Evolutionary conservation across 2,329 filamentous ascomycete species (phyloP), one percentile per base, ranked within the genome.

Genomic region (Chaetothyriales sp.): DNA sequence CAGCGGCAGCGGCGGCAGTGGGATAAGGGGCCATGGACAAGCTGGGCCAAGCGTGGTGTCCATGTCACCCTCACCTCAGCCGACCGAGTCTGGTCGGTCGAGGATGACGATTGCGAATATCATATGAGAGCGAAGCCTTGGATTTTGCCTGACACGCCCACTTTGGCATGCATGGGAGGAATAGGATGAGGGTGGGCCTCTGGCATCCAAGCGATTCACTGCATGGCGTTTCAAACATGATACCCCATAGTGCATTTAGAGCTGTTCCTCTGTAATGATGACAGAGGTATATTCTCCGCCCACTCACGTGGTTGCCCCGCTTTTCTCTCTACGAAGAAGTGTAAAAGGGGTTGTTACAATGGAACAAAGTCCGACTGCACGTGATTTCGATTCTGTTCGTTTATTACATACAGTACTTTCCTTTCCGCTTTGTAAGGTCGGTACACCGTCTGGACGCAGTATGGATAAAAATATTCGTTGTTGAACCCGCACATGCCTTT

Each of bases 101-200:
- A 53, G 68, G 46, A 71, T 71, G 69, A 71, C 66, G 19, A 71
- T 71, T 52, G 69, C 69, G 12, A 71, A 65, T 56, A 70, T 71
- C 52, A 71, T 71, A 20, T 58, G 45, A 47, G 26, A 39, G 12
- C 12, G 32, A 39, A 39, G 12, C 32, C 15, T 39, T 15, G 32
- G 32, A 39, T 39, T 39, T 39, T 3, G 32, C 8, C 10, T 39
- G 32, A 15, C 32, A 39, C 32, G 10, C 10, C 15, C 32, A 39
- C 32, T 25, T 25, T 25, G 3, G 22, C 22, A 25, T 25, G 32
- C 28, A 32, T 10, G 8, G 32, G 32, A 39, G 32, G 32, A 15
- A 15, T 2, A 12, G 32, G 12, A 39, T 12, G 32, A 39, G 10
- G 32, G 15, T 39, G 10, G 32, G 32, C 32, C 32, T 39, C 32